Percentiles rank a stretch among this genome's conserved stretches.
Evolutionary conservation across 2,329 filamentous ascomycete species (phyloP).

Genomic region (Fusarium virguliforme): DNA sequence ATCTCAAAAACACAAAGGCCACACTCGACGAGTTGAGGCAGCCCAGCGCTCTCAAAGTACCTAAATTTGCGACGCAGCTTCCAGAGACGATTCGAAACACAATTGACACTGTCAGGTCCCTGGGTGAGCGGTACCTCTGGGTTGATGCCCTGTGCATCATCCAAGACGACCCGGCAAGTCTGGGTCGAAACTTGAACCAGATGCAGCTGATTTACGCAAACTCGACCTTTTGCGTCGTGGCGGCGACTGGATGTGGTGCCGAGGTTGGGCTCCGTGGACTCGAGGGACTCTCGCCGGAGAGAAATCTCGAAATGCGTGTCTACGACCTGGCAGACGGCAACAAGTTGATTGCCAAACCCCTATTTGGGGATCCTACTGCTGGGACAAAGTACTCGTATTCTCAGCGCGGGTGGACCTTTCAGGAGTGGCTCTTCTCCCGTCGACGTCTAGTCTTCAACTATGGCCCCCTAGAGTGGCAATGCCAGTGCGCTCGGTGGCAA

Average conservation of each 20-base stretch:
- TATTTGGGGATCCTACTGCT: conserved; percentile 2
- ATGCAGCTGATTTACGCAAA: conserved; percentile 35
- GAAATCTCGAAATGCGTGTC: conserved; percentile 24
- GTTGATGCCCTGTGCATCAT: conserved; percentile 33
- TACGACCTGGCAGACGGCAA: conserved; percentile 27
- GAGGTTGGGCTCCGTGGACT: conserved; percentile 31
- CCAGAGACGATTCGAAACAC: conserved; percentile 28
- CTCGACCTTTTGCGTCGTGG: conserved; percentile 27
- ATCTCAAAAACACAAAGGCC: conserved; percentile 26
- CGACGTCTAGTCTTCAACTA: conserved; percentile 21
- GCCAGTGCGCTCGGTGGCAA: conserved; percentile 28
- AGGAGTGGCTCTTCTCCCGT: conserved; percentile 32
- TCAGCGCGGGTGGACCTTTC: conserved; percentile 35
- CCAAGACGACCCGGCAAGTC: conserved; percentile 24
- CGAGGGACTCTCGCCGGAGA: conserved; percentile 7
- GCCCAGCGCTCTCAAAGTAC: conserved; percentile 8
- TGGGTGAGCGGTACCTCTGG: conserved; percentile 31
- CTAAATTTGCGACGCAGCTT: conserved; percentile 24
- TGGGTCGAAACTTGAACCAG: conserved; percentile 28
- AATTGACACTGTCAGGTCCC: conserved; percentile 17
- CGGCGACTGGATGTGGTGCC: conserved; percentile 25
- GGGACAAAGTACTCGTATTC: conserved; percentile 30
- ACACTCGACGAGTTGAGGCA: conserved; percentile 7
- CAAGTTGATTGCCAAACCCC: conserved; percentile 6
- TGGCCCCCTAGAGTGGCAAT: conserved; percentile 23